A percentile compares a stretch with the other conserved stretches of the same genome.
Evolutionary conservation across 2,329 filamentous ascomycete genomes (phyloP).

Genomic region (Teratosphaeria nubilosa): DNA sequence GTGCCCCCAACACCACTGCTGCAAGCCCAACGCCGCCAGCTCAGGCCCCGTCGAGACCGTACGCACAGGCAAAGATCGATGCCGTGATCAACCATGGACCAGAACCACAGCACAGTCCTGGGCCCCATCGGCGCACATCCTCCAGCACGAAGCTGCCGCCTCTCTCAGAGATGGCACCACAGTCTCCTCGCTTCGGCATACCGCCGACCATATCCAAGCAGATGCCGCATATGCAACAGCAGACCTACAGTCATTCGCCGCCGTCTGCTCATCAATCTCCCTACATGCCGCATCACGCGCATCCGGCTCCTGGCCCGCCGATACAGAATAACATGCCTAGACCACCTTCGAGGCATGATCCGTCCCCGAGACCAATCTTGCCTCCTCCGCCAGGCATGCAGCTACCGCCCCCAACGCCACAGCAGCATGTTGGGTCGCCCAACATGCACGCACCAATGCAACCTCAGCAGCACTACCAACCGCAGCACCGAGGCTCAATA

Average conservation of each 20-base stretch:
- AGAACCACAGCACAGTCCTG: slow-evolving; percentile 21
- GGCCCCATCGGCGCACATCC: slow-evolving; percentile 17
- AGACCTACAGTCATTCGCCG: slow-evolving; percentile 24
- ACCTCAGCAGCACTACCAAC: slow-evolving; percentile 20
- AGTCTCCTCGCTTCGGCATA: slow-evolving; percentile 21
- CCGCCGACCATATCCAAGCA: slow-evolving; percentile 17
- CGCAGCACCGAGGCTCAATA: slow-evolving; percentile 12
- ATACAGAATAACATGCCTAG: slow-evolving; percentile 21
- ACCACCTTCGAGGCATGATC: slow-evolving; percentile 16
- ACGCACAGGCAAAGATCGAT: slow-evolving; percentile 26
- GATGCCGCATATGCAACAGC: slow-evolving; percentile 17
- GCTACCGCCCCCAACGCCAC: slow-evolving; percentile 17
- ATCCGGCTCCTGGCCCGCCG: slow-evolving; percentile 23
- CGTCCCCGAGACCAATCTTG: slow-evolving; percentile 27
- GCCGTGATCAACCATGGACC: slow-evolving; percentile 27
- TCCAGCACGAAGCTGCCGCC: slow-evolving; percentile 25
- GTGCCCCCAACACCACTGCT: slow-evolving; percentile 5
- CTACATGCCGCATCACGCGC: slow-evolving; percentile 22
- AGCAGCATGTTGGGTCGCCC: slow-evolving; percentile 24
- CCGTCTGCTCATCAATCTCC: slow-evolving; percentile 28
- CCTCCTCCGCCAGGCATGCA: slow-evolving; percentile 28
- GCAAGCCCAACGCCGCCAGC: slow-evolving; percentile 9
- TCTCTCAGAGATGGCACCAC: slow-evolving; percentile 26
- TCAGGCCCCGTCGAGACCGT: slow-evolving; percentile 13
- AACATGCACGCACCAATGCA: slow-evolving; percentile 19